Conservation (phyloP, 2,329 filamentous ascomycete species). For the Colletotrichum orbiculare region DNA sequence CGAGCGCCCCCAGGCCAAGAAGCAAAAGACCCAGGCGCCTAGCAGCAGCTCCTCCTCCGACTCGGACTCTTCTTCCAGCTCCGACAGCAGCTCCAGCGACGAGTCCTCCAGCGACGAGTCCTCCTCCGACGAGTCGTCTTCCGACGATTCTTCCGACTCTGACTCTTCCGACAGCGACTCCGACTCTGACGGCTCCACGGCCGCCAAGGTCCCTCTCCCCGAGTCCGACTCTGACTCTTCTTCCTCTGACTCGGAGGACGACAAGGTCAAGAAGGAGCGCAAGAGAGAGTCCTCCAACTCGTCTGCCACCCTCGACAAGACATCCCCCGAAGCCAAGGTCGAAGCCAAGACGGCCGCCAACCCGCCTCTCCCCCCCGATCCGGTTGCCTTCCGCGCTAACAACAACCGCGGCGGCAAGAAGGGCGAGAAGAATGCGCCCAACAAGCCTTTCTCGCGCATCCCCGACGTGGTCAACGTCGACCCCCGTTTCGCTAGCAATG, state of each 20-base stretch:
- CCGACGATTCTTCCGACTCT: constrained; percentile 51
- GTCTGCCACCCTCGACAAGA: constrained; percentile 64
- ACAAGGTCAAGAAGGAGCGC: constrained; percentile 38
- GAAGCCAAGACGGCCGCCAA: constrained; percentile 53
- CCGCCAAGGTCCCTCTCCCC: constrained; percentile 54
- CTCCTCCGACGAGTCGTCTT: constrained; percentile 42
- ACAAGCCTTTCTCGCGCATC: constrained; percentile 82
- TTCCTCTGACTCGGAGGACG: constrained; percentile 42
- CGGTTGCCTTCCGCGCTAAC: constrained; percentile 44
- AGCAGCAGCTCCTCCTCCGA: constrained; percentile 47
- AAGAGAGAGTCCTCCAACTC: constrained; percentile 43
- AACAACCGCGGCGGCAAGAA: constrained; percentile 51
- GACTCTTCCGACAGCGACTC: constrained; percentile 50
- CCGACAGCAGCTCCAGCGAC: constrained; percentile 48
- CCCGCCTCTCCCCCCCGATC: constrained; percentile 66
- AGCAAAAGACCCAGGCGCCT: constrained; percentile 56
- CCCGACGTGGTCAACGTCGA: constrained; percentile 76
- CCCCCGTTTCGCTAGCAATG: constrained; percentile 78
- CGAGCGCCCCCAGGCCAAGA: constrained; percentile 63
- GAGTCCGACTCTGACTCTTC: constrained; percentile 52
- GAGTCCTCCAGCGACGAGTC: constrained; percentile 10
- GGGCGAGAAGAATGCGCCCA: constrained; percentile 60
- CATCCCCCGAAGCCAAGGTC: constrained; percentile 60
- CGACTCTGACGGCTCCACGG: constrained; percentile 50
- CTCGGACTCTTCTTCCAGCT: constrained; percentile 43